Evolutionary conservation across 169 alveolate genomes (phyloP).

Genomic region (Plasmodium billcollinsi): DNA sequence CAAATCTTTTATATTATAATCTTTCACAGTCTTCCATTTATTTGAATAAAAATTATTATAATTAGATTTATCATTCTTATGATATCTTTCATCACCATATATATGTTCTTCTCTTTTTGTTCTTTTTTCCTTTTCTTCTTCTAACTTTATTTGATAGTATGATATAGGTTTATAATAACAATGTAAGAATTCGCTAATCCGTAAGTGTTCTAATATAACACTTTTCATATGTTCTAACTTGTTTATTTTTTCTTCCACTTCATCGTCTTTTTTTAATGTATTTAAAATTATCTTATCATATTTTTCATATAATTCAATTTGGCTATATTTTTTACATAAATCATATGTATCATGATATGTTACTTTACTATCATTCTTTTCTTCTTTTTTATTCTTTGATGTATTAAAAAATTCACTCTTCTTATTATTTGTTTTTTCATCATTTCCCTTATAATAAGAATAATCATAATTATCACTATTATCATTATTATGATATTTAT

Average conservation of each 20-base stretch:
- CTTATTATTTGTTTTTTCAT: neutral
- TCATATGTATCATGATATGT: neutral
- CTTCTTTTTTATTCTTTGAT: neutral
- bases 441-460: neutral
- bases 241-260: constrained; percentile 12
- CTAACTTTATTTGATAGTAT: constrained; percentile 50
- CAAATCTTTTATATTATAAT: constrained; percentile 1
- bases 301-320: constrained; percentile 50
- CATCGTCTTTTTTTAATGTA: constrained; percentile 17
- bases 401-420: neutral
- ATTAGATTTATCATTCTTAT: neutral
- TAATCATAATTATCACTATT: too few relatives aligned
- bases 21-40: neutral
- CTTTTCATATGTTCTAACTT: constrained; percentile 32
- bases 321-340: neutral
- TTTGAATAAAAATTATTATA: neutral
- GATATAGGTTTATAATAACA: constrained; percentile 73
- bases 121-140: constrained; percentile 44
- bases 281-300: constrained; percentile 46
- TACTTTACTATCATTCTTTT: neutral
- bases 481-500: too few relatives aligned
- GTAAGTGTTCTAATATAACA: constrained; percentile 39
- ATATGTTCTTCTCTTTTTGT: neutral
- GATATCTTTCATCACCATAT: neutral
- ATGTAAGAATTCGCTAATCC: constrained; percentile 51